These are phyloP conservation scores for Luffa aegyptiaca DNA, from an alignment of 306 rosid species.

Conservation along the genomic window DNA sequence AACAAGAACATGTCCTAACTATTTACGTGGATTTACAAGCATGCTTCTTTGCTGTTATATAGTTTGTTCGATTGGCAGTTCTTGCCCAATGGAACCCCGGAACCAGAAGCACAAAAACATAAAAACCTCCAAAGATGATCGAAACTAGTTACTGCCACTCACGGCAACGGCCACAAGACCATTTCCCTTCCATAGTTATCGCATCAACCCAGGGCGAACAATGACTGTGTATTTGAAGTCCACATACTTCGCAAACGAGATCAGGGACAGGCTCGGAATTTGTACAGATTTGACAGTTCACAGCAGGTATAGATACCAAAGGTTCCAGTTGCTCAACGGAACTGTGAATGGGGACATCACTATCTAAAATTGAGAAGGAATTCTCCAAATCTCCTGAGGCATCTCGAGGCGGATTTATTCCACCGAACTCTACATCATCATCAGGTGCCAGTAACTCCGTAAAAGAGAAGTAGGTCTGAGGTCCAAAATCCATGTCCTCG, in stretches of 20 bases:
- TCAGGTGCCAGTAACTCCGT: conserved; percentile 63
- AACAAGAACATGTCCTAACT: neutral
- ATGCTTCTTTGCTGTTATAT: neutral
- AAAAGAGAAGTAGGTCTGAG: conserved; percentile 66
- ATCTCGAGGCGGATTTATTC: conserved; percentile 35
- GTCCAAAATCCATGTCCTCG: conserved; percentile 53
- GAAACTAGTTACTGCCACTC: conserved; percentile 47
- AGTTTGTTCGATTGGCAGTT: neutral
- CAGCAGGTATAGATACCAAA: conserved; percentile 13
- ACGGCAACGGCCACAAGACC: conserved; percentile 77
- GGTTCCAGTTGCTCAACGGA: conserved; percentile 19
- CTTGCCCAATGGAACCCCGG: conserved; percentile 4
- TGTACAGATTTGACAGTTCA: conserved; percentile 38
- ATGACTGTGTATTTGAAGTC: conserved; percentile 48
- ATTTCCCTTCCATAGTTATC: conserved; percentile 22
- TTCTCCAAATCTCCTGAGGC: conserved; percentile 29
- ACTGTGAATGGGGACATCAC: conserved; percentile 23
- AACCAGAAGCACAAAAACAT: neutral
- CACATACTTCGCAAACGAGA: conserved; percentile 61
- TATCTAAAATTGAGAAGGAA: conserved; percentile 12
- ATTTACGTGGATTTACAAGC: conserved; percentile 4
- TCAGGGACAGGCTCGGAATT: conserved; percentile 57
- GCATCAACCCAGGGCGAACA: conserved; percentile 63
- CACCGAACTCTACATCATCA: conserved; percentile 42
- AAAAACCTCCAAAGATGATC: neutral